phyloP scores from a whole-genome alignment of 352 stramenopile species.

The Phytophthora sp. region DNA sequence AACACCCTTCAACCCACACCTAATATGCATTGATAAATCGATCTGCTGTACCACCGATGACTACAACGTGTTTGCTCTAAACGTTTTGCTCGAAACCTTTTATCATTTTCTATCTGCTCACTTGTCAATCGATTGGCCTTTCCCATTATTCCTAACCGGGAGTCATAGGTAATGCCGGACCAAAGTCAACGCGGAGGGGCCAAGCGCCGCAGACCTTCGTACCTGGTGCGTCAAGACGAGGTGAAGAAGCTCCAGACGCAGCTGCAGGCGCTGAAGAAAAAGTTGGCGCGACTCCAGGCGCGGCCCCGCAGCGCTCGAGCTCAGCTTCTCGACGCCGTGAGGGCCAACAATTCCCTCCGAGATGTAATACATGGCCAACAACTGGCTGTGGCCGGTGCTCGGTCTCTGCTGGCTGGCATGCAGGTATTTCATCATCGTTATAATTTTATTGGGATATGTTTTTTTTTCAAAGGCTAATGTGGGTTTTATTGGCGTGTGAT shows the following conservation, averaged over 20 bases:
- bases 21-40: too few species aligned
- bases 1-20: too few species aligned
- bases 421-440: conserved; percentile 28
- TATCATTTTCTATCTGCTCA: too few species aligned
- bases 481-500: not conserved
- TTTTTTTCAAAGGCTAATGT: not conserved
- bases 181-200: not conserved
- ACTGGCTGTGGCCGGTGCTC: conserved; percentile 8
- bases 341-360: conserved; percentile 31
- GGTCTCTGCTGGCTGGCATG: conserved; percentile 25
- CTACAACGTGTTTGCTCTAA: too few species aligned
- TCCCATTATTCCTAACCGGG: not conserved
- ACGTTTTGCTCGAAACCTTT: too few species aligned
- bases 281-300: conserved; percentile 23
- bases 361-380: conserved; percentile 32
- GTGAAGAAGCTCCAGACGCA: conserved; percentile 28
- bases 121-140: not conserved
- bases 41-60: too few species aligned
- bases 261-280: conserved; percentile 20
- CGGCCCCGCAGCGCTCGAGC: conserved; percentile 18
- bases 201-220: conserved; percentile 31
- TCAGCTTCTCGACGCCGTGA: conserved; percentile 21
- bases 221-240: conserved; percentile 37
- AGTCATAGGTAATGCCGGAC: too few species aligned
- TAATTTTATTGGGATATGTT: not conserved